Base-by-base conservation (phyloP, 345 rosid genomes). In the Aquilaria sinensis region DNA sequence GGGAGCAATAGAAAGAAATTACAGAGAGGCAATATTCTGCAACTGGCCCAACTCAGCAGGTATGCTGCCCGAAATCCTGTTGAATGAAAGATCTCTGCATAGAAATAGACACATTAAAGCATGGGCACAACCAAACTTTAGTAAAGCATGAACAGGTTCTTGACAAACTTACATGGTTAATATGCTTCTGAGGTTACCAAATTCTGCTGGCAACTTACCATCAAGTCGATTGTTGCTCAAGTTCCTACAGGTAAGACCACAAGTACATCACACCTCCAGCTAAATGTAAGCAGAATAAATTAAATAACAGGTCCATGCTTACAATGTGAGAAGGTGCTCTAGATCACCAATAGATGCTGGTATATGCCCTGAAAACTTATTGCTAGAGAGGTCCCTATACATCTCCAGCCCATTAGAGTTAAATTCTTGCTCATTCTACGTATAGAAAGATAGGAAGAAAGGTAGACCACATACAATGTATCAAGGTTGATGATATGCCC, bases 271-370 rank as follows among this genome's bases (percentile, higher is more conserved):
- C 15, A 49, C 10, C 0, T 10, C 3, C 2, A 9, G 12, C 1
- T 0, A 61, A 34, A 46, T 9, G n/a, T 31, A 31, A 8, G 34
- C 9, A 0, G 45, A 52, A 13, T 54, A 16, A 57, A 23, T 14
- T 41, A 37, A 57, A 12, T 54, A 61, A 46, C 16, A 61, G 33
- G 47, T 56, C 12, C 4, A 9, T 12, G 58, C 84, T 74, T 80
- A 95, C 99, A 95, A 70, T 10, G 72, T 81, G 56, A 95, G 95
- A 63, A 95, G 96, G 77, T 95, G 99, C 76, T 95, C 99, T 14
- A 95, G 81, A 61, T 74, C 91, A 70, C 97, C 96, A 62, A 95
- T 53, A 57, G 91, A 85, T 73, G 87, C 74, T 23, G 96, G 97
- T 62, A 91, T 16, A 34, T 80, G 68, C 5, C 99, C 96, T 4